Percentiles rank a stretch among this genome's conserved stretches.
These are phyloP conservation scores for Paecilomyces formosus DNA, from an alignment of 2,329 filamentous ascomycete species.

Conservation along the genomic window DNA sequence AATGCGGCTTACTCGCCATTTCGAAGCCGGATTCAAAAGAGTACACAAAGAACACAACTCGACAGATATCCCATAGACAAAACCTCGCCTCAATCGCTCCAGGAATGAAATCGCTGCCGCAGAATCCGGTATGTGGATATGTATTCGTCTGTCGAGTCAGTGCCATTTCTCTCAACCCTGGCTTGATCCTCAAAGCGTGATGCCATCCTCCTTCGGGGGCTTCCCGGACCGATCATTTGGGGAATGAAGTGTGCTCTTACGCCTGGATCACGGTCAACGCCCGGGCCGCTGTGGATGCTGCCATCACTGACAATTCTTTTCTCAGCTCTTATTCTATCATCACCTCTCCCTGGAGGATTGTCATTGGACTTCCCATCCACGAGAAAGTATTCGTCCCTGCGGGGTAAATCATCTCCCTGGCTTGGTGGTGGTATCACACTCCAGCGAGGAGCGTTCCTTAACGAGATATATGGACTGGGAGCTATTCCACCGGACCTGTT, in stretches of 20 bases:
- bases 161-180: conserved; percentile 8
- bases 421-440: conserved; percentile 5
- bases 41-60: not conserved
- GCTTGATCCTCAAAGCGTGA: not conserved
- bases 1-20: not conserved
- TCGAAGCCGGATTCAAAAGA: not conserved
- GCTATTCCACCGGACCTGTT: not conserved
- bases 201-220: not conserved
- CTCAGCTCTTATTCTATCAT: conserved; percentile 16
- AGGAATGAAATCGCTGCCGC: conserved; percentile 11
- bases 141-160: conserved; percentile 17
- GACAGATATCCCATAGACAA: not conserved
- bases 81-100: not conserved
- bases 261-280: conserved; percentile 12
- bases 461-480: not conserved
- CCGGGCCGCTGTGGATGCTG: conserved; percentile 12
- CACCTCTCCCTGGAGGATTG: conserved; percentile 14
- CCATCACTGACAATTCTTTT: conserved; percentile 11
- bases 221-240: conserved; percentile 12
- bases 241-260: conserved; percentile 10
- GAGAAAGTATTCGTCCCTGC: conserved; percentile 20
- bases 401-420: not conserved
- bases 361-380: conserved; percentile 20
- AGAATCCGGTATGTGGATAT: conserved; percentile 12
- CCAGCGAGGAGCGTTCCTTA: not conserved